phyloP scores from a whole-genome alignment of 148 eudicot genomes.

The Camellia sinensis region DNA sequence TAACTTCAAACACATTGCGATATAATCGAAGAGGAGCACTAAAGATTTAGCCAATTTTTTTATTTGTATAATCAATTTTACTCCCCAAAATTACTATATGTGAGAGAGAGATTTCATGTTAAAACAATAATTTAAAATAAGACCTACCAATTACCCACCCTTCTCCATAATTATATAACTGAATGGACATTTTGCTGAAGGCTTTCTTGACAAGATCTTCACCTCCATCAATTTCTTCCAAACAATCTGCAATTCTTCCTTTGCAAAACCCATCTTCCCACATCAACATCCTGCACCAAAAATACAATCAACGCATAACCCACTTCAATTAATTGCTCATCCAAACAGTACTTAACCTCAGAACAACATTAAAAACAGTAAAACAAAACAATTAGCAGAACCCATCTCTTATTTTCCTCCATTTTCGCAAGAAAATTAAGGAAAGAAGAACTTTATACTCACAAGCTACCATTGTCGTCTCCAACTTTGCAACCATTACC shows the following conservation, averaged over 20 bases:
- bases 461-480: constrained; percentile 99
- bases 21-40: no score
- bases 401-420: constrained; percentile 11
- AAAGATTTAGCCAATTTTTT: not conserved
- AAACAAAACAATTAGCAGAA: not conserved
- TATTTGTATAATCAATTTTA: not conserved
- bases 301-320: not conserved
- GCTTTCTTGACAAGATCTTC: constrained; percentile 91
- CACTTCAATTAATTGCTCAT: not conserved
- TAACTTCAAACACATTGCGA: no score
- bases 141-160: constrained; percentile 99
- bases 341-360: constrained; percentile 7
- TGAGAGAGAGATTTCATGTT: constrained; percentile 10
- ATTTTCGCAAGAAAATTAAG: not conserved
- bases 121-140: constrained; percentile 10
- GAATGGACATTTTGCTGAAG: constrained; percentile 99
- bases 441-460: constrained; percentile 24
- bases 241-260: constrained; percentile 74
- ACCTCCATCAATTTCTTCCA: constrained; percentile 63
- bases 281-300: constrained; percentile 88
- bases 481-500: constrained; percentile 97
- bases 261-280: constrained; percentile 99
- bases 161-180: constrained; percentile 99
- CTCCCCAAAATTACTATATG: not conserved
- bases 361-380: no score